Evolutionary conservation across 768 basidiomycete species (phyloP).

Genomic region (Pulveroboletus sp.): DNA sequence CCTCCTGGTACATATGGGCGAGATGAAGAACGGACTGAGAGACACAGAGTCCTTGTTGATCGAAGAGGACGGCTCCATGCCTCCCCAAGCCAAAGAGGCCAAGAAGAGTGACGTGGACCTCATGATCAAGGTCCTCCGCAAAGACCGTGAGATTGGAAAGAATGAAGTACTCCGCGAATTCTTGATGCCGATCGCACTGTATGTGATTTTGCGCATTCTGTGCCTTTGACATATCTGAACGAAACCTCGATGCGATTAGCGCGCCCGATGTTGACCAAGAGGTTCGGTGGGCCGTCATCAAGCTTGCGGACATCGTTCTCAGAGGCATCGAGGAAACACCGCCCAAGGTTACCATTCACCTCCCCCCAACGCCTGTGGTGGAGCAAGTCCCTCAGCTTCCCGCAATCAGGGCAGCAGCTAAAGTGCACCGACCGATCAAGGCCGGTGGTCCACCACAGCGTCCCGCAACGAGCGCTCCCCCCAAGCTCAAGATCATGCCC

Average conservation of each 20-base stretch:
- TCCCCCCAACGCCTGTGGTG: conserved; percentile 66
- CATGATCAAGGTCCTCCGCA: conserved; percentile 82
- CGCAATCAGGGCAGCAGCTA: conserved; percentile 48
- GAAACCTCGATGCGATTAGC: conserved; percentile 35
- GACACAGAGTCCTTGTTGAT: conserved; percentile 76
- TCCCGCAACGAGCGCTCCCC: conserved; percentile 31
- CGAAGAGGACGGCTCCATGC: conserved; percentile 77
- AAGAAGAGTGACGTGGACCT: conserved; percentile 81
- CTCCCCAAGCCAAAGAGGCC: conserved; percentile 66
- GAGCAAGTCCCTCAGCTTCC: conserved; percentile 58
- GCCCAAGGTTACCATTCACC: conserved; percentile 83
- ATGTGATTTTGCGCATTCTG: conserved; percentile 26
- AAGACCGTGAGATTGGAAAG: conserved; percentile 82
- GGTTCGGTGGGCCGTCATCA: conserved; percentile 87
- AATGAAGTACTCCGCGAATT: conserved; percentile 75
- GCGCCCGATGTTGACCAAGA: conserved; percentile 78
- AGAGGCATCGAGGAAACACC: conserved; percentile 77
- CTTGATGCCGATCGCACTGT: conserved; percentile 81
- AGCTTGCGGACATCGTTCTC: conserved; percentile 85
- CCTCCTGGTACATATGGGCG: conserved; percentile 82
- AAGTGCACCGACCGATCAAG: conserved; percentile 34
- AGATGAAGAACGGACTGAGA: conserved; percentile 73
- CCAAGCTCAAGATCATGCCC: conserved; percentile 53
- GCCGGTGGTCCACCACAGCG: conserved; percentile 32
- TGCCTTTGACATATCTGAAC: not conserved